phyloP scores from a whole-genome alignment of 768 basidiomycete species.

The Tricholoma saponaceum region DNA sequence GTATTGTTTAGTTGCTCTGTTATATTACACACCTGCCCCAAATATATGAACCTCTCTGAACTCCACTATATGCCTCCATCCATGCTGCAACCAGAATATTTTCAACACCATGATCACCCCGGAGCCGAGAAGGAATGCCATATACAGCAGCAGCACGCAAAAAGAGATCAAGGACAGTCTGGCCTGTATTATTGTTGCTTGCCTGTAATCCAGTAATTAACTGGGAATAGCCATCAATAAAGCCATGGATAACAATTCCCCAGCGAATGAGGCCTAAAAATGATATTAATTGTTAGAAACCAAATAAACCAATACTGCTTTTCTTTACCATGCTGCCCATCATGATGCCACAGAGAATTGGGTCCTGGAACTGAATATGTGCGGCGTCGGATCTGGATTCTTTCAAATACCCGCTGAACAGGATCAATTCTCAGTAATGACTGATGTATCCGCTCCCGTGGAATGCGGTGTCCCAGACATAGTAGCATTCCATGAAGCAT shows the following conservation, averaged over 20 bases:
- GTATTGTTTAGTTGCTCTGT: not conserved
- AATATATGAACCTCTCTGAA: conserved; percentile 26
- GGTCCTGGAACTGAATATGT: conserved; percentile 23
- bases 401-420: conserved; percentile 12
- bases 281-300: not conserved
- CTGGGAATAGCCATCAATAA: conserved; percentile 28
- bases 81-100: conserved; percentile 30
- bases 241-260: conserved; percentile 30
- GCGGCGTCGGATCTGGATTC: conserved; percentile 14
- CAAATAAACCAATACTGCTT: not conserved
- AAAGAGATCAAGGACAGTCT: conserved; percentile 33
- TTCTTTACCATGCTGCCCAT: conserved; percentile 32
- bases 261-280: conserved; percentile 27
- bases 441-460: conserved; percentile 6
- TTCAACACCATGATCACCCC: conserved; percentile 37
- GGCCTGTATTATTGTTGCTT: conserved; percentile 32
- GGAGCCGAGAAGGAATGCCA: conserved; percentile 26
- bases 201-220: conserved; percentile 23
- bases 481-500: conserved; percentile 21
- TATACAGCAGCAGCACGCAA: conserved; percentile 14
- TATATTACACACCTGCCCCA: conserved; percentile 25
- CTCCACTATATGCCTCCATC: conserved; percentile 20
- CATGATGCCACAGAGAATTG: conserved; percentile 33
- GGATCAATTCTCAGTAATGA: conserved; percentile 15
- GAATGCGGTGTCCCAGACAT: conserved; percentile 8